These are phyloP conservation scores for Theileria parva DNA, from an alignment of 169 alveolate genomes.

Conservation along the genomic window DNA sequence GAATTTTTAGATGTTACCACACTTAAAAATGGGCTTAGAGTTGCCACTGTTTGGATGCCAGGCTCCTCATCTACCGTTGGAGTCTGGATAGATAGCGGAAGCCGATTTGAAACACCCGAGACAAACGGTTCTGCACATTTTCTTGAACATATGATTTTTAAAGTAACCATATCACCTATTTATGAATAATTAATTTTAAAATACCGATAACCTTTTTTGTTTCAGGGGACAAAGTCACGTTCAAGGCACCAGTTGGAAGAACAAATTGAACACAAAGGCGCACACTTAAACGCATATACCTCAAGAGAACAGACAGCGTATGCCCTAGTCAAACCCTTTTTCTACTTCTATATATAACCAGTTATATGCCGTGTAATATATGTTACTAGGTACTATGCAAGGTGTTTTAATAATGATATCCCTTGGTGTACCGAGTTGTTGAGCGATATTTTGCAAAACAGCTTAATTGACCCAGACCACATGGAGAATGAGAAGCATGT, in stretches of 20 bases:
- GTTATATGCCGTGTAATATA: neutral
- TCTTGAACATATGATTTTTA: slow-evolving; percentile 95
- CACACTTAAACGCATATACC: slow-evolving; percentile 95
- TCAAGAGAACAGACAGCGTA: slow-evolving; percentile 96
- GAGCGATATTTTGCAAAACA: slow-evolving; percentile 89
- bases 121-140: slow-evolving; percentile 97
- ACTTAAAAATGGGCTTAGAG: slow-evolving; percentile 85
- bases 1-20: slow-evolving; percentile 60
- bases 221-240: slow-evolving; percentile 91
- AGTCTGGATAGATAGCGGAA: slow-evolving; percentile 93
- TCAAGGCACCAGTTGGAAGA: slow-evolving; percentile 88
- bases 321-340: neutral
- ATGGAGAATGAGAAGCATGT: slow-evolving; percentile 91
- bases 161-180: slow-evolving; percentile 61
- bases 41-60: slow-evolving; percentile 84
- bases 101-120: slow-evolving; percentile 88
- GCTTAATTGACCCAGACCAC: slow-evolving; percentile 81
- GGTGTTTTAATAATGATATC: slow-evolving; percentile 82
- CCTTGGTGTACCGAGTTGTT: slow-evolving; percentile 89
- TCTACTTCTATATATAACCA: neutral
- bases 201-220: neutral
- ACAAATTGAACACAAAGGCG: slow-evolving; percentile 95
- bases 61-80: slow-evolving; percentile 88
- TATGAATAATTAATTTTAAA: neutral
- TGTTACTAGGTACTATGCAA: slow-evolving; percentile 73